Evolutionary conservation across 176 grass and related monocot species (phyloP).

Genomic region (Luzula sylvatica): DNA sequence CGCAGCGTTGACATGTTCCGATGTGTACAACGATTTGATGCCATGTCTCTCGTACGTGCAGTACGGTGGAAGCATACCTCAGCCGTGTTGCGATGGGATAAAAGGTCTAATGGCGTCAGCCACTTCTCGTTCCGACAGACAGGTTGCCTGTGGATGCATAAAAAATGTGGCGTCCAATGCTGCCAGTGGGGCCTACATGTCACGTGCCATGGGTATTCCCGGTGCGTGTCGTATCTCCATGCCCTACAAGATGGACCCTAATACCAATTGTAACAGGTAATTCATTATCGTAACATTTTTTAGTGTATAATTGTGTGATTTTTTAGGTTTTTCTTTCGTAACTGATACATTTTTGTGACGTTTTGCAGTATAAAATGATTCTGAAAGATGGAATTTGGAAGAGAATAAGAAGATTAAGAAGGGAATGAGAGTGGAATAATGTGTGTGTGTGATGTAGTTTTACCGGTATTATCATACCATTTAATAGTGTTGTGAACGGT

Average conservation of each 20-base stretch:
- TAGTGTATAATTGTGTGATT: neutral
- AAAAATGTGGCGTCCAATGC: slow-evolving; percentile 25
- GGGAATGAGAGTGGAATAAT: neutral
- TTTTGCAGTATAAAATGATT: slow-evolving; percentile 9
- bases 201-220: slow-evolving; percentile 36
- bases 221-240: slow-evolving; percentile 25
- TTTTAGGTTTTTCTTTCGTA: neutral
- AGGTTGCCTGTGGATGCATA: slow-evolving; percentile 42
- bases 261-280: slow-evolving; percentile 38
- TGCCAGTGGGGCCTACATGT: slow-evolving; percentile 10
- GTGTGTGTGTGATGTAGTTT: neutral
- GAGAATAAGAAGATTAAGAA: neutral
- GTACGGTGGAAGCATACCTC: slow-evolving; percentile 26
- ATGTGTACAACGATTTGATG: slow-evolving; percentile 44
- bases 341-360: neutral
- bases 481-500: too few species aligned
- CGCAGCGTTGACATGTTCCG: slow-evolving; percentile 22
- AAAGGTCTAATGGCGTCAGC: slow-evolving; percentile 17
- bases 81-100: slow-evolving; percentile 36
- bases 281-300: neutral
- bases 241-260: slow-evolving; percentile 36
- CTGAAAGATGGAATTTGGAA: neutral
- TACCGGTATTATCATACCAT: neutral
- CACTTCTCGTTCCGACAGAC: slow-evolving; percentile 18
- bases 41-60: slow-evolving; percentile 46